Conservation (phyloP, 805 yeast species). For the Sugiyamaella floridensis region DNA sequence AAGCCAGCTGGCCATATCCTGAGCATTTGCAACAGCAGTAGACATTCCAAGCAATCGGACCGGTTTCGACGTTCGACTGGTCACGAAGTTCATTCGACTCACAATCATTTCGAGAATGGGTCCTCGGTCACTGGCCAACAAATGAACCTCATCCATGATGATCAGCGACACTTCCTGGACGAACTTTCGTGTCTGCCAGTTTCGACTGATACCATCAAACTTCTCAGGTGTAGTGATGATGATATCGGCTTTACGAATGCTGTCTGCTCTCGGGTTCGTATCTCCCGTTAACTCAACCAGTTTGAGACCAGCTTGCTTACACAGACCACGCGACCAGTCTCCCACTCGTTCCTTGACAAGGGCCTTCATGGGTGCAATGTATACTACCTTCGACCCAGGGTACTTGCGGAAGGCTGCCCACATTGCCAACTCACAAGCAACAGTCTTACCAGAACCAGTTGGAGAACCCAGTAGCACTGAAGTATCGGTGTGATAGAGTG, state of each 20-base stretch:
- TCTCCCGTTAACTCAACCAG: slow-evolving; percentile 81
- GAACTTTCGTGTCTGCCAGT: slow-evolving; percentile 73
- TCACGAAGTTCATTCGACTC: slow-evolving; percentile 72
- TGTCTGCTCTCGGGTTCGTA: slow-evolving; percentile 63
- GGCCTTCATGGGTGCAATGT: slow-evolving; percentile 88
- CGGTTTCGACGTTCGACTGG: slow-evolving; percentile 52
- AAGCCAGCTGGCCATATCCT: slow-evolving; percentile 81
- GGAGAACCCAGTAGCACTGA: slow-evolving; percentile 95
- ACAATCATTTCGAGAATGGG: slow-evolving; percentile 85
- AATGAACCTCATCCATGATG: slow-evolving; percentile 80
- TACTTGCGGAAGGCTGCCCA: slow-evolving; percentile 89
- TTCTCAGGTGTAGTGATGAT: slow-evolving; percentile 81
- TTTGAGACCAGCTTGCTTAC: slow-evolving; percentile 39
- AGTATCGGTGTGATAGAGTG: slow-evolving; percentile 69
- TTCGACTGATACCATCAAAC: slow-evolving; percentile 81
- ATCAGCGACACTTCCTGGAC: slow-evolving; percentile 69
- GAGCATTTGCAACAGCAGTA: slow-evolving; percentile 80
- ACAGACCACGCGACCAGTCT: slow-evolving; percentile 61
- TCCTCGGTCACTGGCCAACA: slow-evolving; percentile 79
- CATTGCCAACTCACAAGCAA: slow-evolving; percentile 92
- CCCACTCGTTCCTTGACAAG: slow-evolving; percentile 76
- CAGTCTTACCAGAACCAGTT: slow-evolving; percentile 97
- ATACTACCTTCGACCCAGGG: slow-evolving; percentile 75
- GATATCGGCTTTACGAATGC: slow-evolving; percentile 62
- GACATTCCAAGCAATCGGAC: slow-evolving; percentile 70